These are phyloP conservation scores for Cyberlindnera maritima DNA, from an alignment of 805 yeast species.

Conservation along the genomic window DNA sequence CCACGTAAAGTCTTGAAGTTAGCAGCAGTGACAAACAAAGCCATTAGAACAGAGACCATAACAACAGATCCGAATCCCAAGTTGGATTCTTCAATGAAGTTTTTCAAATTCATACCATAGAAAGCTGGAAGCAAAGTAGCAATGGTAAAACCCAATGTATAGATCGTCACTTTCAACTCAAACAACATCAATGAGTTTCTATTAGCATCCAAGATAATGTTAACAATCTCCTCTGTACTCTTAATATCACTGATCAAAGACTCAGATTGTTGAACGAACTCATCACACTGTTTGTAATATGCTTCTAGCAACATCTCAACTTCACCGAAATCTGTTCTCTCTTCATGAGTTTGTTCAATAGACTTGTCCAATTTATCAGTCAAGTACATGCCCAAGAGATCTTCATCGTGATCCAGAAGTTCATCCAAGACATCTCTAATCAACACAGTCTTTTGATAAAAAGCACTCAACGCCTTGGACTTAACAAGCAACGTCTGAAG, in stretches of 20 bases:
- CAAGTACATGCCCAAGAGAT: conserved; percentile 74
- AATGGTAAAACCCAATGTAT: conserved; percentile 80
- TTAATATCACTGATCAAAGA: conserved; percentile 78
- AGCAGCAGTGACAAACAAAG: conserved; percentile 48
- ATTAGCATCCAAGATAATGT: conserved; percentile 86
- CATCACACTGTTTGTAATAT: conserved; percentile 89
- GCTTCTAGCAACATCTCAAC: conserved; percentile 86
- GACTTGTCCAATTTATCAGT: no score
- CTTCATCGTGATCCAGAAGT: conserved; percentile 82
- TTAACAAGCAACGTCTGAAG: conserved; percentile 69
- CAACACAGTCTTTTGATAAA: conserved; percentile 70
- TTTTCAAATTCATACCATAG: conserved; percentile 84
- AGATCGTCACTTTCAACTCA: conserved; percentile 78
- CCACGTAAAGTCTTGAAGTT: conserved; percentile 56
- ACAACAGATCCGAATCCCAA: conserved; percentile 63
- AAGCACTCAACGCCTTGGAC: conserved; percentile 67
- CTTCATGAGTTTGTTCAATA: conserved; percentile 11
- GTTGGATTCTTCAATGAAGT: conserved; percentile 67
- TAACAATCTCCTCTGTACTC: conserved; percentile 90
- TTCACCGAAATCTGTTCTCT: conserved; percentile 53
- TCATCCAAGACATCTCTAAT: conserved; percentile 84
- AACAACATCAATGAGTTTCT: conserved; percentile 87
- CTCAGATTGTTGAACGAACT: conserved; percentile 87
- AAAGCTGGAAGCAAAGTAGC: conserved; percentile 86
- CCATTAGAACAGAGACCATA: conserved; percentile 49